Evolutionary conservation across 2,329 filamentous ascomycete species (phyloP).

Genomic region (Epichloe gansuensis): DNA sequence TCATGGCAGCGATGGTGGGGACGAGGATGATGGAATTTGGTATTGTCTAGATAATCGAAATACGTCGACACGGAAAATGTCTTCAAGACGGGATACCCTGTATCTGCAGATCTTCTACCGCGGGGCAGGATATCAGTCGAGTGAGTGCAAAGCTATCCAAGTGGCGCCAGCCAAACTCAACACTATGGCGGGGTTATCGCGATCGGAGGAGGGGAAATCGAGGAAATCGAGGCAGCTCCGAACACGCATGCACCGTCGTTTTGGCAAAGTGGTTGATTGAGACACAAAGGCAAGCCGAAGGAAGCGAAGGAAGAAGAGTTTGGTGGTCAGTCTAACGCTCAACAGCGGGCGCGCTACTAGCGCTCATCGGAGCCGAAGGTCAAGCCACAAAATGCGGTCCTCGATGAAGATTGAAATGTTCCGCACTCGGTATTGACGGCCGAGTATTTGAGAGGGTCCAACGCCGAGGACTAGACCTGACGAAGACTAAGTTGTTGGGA

Average conservation of each 20-base stretch:
- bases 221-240: not conserved
- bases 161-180: not conserved
- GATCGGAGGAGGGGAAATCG: not conserved
- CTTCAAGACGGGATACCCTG: not conserved
- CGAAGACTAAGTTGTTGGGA: too few relatives aligned
- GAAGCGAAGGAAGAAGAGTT: not conserved
- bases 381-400: conserved; percentile 3
- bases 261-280: not conserved
- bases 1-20: conserved; percentile 19
- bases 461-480: not conserved
- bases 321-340: not conserved
- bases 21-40: not conserved
- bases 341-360: not conserved
- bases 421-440: too few relatives aligned
- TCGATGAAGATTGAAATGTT: not conserved
- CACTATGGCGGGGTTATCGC: not conserved
- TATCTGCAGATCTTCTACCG: not conserved
- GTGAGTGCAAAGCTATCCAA: not conserved
- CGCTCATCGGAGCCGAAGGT: conserved; percentile 7
- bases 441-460: not conserved
- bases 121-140: not conserved
- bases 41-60: not conserved
- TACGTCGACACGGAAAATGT: not conserved
- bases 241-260: not conserved
- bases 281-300: not conserved